Percentiles rank a stretch among this genome's conserved stretches.
Evolutionary conservation across 495 filamentous ascomycete species (phyloP).

Genomic region (Penicillium fimorum): DNA sequence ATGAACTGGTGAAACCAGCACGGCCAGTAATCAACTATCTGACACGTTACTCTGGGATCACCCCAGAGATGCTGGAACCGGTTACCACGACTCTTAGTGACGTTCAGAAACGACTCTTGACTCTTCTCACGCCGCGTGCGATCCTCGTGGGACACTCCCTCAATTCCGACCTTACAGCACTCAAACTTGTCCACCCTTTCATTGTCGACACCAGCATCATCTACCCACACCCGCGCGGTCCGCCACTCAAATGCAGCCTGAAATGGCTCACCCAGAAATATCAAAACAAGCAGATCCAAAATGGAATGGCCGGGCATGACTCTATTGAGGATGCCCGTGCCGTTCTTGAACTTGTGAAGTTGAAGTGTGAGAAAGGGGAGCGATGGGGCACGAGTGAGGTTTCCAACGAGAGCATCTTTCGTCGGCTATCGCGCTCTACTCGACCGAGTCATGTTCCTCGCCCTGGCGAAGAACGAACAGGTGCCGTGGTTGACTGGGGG

Average conservation of each 20-base stretch:
- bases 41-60: constrained; percentile 87
- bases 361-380: constrained; percentile 90
- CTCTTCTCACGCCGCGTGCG: constrained; percentile 68
- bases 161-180: constrained; percentile 79
- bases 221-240: constrained; percentile 77
- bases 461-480: constrained; percentile 56
- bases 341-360: constrained; percentile 86
- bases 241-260: constrained; percentile 70
- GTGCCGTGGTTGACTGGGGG: constrained; percentile 88
- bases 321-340: constrained; percentile 88
- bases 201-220: constrained; percentile 87
- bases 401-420: constrained; percentile 82
- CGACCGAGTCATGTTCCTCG: constrained; percentile 49
- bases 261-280: constrained; percentile 82
- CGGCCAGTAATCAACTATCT: constrained; percentile 85
- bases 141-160: constrained; percentile 91
- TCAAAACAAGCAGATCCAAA: constrained; percentile 82
- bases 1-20: constrained; percentile 87
- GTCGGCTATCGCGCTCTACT: constrained; percentile 63
- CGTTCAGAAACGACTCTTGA: constrained; percentile 74
- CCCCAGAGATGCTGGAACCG: constrained; percentile 70
- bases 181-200: constrained; percentile 85
- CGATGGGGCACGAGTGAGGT: constrained; percentile 75
- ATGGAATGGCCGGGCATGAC: constrained; percentile 76
- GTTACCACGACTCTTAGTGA: constrained; percentile 82